Conservation (phyloP, 2,329 filamentous ascomycete genomes). For the Dryadomyces quercivorus region DNA sequence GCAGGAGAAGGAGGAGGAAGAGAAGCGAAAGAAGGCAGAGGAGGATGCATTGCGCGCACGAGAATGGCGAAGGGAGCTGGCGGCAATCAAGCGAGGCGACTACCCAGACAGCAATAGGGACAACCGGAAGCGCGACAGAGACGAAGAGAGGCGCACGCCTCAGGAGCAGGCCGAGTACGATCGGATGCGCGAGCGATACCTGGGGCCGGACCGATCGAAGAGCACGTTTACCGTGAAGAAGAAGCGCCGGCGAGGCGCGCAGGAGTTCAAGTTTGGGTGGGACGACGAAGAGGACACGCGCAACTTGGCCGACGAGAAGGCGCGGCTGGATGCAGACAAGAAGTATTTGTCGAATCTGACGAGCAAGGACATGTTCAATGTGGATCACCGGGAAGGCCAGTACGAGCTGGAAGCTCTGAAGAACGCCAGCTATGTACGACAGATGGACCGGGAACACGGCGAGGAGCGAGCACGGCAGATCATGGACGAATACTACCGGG, state of each 20-base stretch:
- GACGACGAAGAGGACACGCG: slow-evolving; percentile 90
- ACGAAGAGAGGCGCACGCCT: slow-evolving; percentile 21
- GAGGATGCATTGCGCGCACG: slow-evolving; percentile 14
- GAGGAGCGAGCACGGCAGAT: slow-evolving; percentile 64
- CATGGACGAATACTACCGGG: slow-evolving; percentile 71
- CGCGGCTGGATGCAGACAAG: slow-evolving; percentile 60
- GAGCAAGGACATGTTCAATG: slow-evolving; percentile 9
- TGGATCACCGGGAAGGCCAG: slow-evolving; percentile 8
- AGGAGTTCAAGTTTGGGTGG: slow-evolving; percentile 99
- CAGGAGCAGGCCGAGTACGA: slow-evolving; percentile 58
- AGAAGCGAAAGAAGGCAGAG: slow-evolving; percentile 14
- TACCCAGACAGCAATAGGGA: slow-evolving; percentile 12
- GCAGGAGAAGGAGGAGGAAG: slow-evolving; percentile 42
- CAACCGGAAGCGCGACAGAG: slow-evolving; percentile 2
- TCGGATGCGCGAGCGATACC: slow-evolving; percentile 69
- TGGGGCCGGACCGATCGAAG: slow-evolving; percentile 78
- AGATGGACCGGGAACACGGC: slow-evolving; percentile 62
- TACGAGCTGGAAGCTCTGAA: slow-evolving; percentile 11
- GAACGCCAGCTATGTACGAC: slow-evolving; percentile 28
- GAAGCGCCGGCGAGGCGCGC: slow-evolving; percentile 82
- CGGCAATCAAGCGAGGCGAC: slow-evolving; percentile 10
- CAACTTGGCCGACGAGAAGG: slow-evolving; percentile 11
- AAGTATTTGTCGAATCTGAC: slow-evolving; percentile 19
- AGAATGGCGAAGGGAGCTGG: slow-evolving; percentile 13
- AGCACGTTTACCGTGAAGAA: slow-evolving; percentile 87